Base-by-base conservation (phyloP, 1,284 basidiomycete species). In the Fomitopsis betulina region DNA sequence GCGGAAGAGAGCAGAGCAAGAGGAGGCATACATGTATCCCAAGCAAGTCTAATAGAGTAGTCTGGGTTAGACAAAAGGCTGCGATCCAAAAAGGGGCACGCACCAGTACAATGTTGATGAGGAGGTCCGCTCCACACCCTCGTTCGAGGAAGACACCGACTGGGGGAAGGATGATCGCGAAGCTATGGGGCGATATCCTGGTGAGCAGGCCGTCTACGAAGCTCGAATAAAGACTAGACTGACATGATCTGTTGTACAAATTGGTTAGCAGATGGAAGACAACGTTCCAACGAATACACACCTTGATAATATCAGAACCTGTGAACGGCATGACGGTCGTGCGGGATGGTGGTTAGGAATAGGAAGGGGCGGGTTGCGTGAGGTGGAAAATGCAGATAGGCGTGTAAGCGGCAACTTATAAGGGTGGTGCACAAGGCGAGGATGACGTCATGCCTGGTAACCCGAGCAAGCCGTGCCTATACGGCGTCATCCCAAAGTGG, bases 121-220 rank as follows among this genome's bases (percentile, higher is more conserved):
- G 67, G 37, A 93, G 71, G 71, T 92, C 90, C 38, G 80, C 81
- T 43, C 77, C 75, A 68, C 89, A 91, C 23, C 90, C 91, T 59
- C 86, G 79, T 73, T 93, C 90, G 17, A 93, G 73, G 74, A 91
- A 90, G 12, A 93, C 91, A 57, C 86, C 90, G 1, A 93, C 67
- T 57, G 91, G 91, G 5, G 91, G 91, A 21, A 93, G 64, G 70
- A 93, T 66, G 73, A 93, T 78, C 60, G 90, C 90, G 60, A 85
- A 67, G 60, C 89, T 80, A 67, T 38, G 42, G 60, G 59, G 59
- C 21, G 56, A 33, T 35, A 13, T 21, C 9, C 27, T 5, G 25
- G 25, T 47, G 2, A 47, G 45, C 25, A 30, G 6, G 21, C 13
- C 12, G 25, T 8, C 45, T 4, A 47, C 12, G 45, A 15, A 12